Conservation (phyloP, 148 eudicot species). For the Spergularia bocconei region DNA sequence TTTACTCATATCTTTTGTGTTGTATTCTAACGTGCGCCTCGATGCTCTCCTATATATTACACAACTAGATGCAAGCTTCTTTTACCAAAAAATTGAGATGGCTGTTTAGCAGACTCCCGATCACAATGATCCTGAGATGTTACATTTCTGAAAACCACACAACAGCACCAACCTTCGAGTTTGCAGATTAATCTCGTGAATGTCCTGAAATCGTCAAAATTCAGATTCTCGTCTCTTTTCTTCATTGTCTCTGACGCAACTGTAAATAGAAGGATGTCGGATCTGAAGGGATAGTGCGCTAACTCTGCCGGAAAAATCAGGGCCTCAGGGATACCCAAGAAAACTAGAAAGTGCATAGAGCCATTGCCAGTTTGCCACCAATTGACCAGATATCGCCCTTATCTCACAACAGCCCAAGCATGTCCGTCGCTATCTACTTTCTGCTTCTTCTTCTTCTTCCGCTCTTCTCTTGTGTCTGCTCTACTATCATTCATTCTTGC, state of each 20-base stretch:
- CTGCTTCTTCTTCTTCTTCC: constrained; percentile 76
- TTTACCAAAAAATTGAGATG: no score
- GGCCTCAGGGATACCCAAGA: no score
- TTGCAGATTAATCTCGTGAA: background rate
- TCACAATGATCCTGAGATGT: no score
- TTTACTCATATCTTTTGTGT: no score
- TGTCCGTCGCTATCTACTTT: constrained; percentile 58
- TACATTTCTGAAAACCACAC: background rate
- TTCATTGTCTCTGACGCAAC: background rate
- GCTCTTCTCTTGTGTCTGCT: constrained; percentile 45
- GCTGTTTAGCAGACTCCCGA: no score
- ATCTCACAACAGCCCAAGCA: constrained; percentile 56
- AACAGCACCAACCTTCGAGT: background rate
- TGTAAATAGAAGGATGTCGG: background rate
- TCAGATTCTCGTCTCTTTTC: background rate
- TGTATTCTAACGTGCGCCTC: no score
- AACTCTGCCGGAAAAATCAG: no score
- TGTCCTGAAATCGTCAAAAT: background rate
- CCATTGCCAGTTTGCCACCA: background rate
- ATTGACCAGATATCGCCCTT: constrained; percentile 11
- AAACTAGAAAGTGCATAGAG: background rate
- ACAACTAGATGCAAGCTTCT: no score
- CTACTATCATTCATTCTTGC: constrained; percentile 47
- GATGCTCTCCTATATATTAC: no score
- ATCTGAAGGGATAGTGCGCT: background rate